These are phyloP conservation scores for Aspergillus puulaauensis DNA, from an alignment of 2,329 filamentous ascomycete species.

Conservation along the genomic window DNA sequence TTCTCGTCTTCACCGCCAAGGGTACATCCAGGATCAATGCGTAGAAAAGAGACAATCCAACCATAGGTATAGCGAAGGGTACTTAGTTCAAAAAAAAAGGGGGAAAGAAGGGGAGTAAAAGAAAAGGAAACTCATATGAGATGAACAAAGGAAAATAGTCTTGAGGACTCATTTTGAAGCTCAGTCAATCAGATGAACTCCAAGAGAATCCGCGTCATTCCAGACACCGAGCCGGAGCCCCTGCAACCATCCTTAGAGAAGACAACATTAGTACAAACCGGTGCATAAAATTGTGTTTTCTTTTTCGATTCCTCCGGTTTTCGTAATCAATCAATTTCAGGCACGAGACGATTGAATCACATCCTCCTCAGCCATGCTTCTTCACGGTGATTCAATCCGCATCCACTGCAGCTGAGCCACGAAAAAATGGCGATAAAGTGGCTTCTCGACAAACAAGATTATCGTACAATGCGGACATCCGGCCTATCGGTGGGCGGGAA, in stretches of 20 bases:
- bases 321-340: conserved; percentile 8
- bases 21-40: conserved; percentile 27
- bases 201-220: conserved; percentile 1
- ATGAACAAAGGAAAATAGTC: conserved; percentile 6
- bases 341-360: conserved; percentile 6
- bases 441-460: conserved; percentile 39
- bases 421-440: conserved; percentile 18
- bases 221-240: conserved; percentile 13
- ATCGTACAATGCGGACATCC: conserved; percentile 45
- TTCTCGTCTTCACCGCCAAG: conserved; percentile 21
- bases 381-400: conserved; percentile 14
- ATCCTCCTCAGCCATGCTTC: conserved; percentile 3
- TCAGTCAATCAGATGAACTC: background rate
- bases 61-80: conserved; percentile 13
- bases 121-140: conserved; percentile 2
- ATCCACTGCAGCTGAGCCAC: conserved; percentile 27
- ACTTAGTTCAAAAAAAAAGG: background rate
- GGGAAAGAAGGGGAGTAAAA: background rate
- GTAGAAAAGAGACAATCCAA: conserved; percentile 25
- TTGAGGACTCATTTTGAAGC: conserved; percentile 1
- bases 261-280: conserved; percentile 20
- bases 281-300: conserved; percentile 17
- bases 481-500: conserved; percentile 34
- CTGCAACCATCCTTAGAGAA: conserved; percentile 20
- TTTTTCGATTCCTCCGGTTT: conserved; percentile 10